Base-by-base conservation (phyloP, 116 monocot species). In the Cymodocea nodosa region DNA sequence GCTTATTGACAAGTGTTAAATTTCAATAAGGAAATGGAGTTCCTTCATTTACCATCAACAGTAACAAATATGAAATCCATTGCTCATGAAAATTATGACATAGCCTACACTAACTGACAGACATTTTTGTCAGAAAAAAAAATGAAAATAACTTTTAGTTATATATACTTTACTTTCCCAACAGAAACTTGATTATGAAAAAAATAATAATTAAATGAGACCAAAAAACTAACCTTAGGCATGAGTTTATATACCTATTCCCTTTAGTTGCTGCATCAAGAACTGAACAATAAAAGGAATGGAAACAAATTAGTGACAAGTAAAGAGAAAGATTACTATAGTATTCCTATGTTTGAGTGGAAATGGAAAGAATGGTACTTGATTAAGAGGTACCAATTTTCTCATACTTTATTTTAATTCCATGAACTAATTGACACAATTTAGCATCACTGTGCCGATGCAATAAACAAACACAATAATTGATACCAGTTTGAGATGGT, bases 221-320 rank as follows among this genome's bases (percentile, higher is more conserved):
- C 71, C 8, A 63, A 68, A 30, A 23, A 25, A 36, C 54, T 57
- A 68, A 95, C 95, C 95, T 95, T 64, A 87, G 71, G 67, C 85
- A 95, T 50, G 95, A 95, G 76, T 90, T 87, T 70, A 95, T 90
- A 79, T 90, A 90, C 6, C 87, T 79, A 59, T 90, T 95, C 75
- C 95, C 95, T 39, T 90, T 95, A 8, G 77, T 81, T 73, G 87
- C 83, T 64, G 95, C 95, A 80, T 95, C 95, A 64, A 95, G 90
- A 48, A 79, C 95, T 95, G 95, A 71, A 74, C 17, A 58, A 68
- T 15, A 57, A 50, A 10, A 12, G 55, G 14, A 68, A 23, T 9
- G 5, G 17, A 68, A 68, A 23, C 2, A 40, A 53, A 51, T 23
- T 23, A 63, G 4, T 35, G 36, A 12, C 40, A 37, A n/a, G 0